phyloP scores from a whole-genome alignment of 192 early-diverging fungal species.

The Podila epigama region DNA sequence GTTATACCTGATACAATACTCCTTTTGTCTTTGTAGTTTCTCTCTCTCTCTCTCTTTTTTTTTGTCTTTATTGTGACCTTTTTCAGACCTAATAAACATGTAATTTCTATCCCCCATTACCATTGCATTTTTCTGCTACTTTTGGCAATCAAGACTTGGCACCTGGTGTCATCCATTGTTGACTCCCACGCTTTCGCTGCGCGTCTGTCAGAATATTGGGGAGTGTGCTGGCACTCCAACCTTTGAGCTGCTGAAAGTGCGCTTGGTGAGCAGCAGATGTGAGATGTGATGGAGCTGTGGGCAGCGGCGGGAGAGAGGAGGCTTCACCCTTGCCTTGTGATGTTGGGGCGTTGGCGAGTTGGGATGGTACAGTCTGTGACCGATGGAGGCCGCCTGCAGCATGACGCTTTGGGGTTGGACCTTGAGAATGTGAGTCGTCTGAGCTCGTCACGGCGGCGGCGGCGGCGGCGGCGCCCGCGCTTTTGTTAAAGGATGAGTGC shows the following conservation, averaged over 20 bases:
- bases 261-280: neutral
- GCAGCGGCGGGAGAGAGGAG: neutral
- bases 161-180: neutral
- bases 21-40: too few relatives aligned
- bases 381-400: neutral
- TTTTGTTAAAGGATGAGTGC: neutral
- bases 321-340: neutral
- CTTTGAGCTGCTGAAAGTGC: conserved; percentile 3
- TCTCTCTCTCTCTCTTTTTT: neutral
- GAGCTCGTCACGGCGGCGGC: neutral
- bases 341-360: neutral
- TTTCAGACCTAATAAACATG: neutral
- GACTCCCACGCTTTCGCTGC: conserved; percentile 31
- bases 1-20: too few relatives aligned
- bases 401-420: neutral
- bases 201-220: conserved; percentile 42
- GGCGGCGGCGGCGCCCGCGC: neutral
- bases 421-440: neutral
- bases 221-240: conserved; percentile 22
- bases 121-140: neutral
- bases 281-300: neutral
- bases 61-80: neutral
- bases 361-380: neutral
- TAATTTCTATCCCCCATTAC: neutral
- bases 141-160: too few relatives aligned